Evolutionary conservation across 495 filamentous ascomycete species (phyloP), one percentile per base, ranked within the genome.

Genomic region (Parathielavia appendiculata): DNA sequence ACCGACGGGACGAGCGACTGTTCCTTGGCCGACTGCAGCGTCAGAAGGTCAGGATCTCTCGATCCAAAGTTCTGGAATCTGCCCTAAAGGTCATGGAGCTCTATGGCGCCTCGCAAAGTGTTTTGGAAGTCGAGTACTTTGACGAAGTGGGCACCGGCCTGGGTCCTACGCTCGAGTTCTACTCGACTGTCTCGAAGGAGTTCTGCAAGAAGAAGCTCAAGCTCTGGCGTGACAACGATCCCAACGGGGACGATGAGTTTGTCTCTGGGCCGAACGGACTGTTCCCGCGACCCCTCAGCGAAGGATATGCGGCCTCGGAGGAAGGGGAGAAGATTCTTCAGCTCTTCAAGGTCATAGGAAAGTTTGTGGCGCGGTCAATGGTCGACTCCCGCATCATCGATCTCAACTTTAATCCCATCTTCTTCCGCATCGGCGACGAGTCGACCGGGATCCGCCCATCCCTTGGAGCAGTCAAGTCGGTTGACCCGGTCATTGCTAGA

Each of bases 81-180:
- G 95, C 95, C 0, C 79, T 96, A 66, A 99, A 97, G 69, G 95
- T 99, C n/a, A 97, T 99, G 95, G 93, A 99, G 61, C 84, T 97
- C 7, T 99, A 99, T 69, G 95, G 95, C 1, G 88, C 89, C 4
- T 97, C 92, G 5, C 87, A 93, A 38, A 97, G 95, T 70, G 86
- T 96, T 47, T 77, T 99, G 2, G 95, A 99, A 66, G 92, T 99
- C 19, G 95, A 99, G 66, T 99, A 99, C 65, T 99, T 97, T 65
- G 93, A 97, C 61, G 95, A 99, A 74, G 95, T 97, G 43, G 95
- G 95, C 49, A 97, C 95, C 43, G 95, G 95, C 40, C 79, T 99
- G 44, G 95, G 95, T 0, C 95, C 95, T 16, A 99, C 95, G 10
- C 81, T 99, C 20, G 95, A 99, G 70, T 99, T 99, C 72, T 99